phyloP scores from a whole-genome alignment of 1,284 basidiomycete species.

The Cronartium quercuum region DNA sequence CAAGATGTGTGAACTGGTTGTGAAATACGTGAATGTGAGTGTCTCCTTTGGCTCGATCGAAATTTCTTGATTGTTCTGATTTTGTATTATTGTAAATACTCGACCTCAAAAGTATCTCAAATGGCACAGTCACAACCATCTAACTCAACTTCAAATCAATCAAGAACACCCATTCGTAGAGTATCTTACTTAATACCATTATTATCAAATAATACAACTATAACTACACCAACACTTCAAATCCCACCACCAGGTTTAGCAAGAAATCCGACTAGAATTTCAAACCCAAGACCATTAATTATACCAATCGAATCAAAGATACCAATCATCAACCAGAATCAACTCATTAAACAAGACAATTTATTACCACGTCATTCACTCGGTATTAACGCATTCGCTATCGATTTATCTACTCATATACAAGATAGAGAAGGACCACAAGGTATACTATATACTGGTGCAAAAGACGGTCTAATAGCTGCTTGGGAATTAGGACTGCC shows the following conservation, averaged over 20 bases:
- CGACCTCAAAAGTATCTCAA: too few relatives aligned
- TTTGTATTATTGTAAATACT: too few relatives aligned
- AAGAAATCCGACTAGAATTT: not conserved
- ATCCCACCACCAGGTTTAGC: not conserved
- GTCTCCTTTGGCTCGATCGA: too few relatives aligned
- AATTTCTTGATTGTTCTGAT: too few relatives aligned
- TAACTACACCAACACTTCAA: not conserved
- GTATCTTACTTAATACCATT: too few relatives aligned
- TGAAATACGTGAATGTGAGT: too few relatives aligned
- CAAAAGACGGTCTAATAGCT: slow-evolving; percentile 82
- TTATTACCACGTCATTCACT: slow-evolving; percentile 68
- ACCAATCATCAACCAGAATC: not conserved
- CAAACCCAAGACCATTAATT: not conserved
- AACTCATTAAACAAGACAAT: not conserved
- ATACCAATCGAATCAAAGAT: not conserved
- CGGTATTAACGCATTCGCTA: slow-evolving; percentile 72
- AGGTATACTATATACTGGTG: slow-evolving; percentile 74
- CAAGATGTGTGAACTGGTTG: too few relatives aligned
- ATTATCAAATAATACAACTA: too few relatives aligned
- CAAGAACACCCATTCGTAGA: not conserved
- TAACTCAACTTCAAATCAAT: not conserved
- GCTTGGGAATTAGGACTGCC: slow-evolving; percentile 80
- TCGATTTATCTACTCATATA: slow-evolving; percentile 75
- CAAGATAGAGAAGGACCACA: slow-evolving; percentile 59
- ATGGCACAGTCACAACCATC: not conserved